Base-by-base conservation (phyloP, 2,329 filamentous ascomycete species). In the Tolypocladium tropicale region DNA sequence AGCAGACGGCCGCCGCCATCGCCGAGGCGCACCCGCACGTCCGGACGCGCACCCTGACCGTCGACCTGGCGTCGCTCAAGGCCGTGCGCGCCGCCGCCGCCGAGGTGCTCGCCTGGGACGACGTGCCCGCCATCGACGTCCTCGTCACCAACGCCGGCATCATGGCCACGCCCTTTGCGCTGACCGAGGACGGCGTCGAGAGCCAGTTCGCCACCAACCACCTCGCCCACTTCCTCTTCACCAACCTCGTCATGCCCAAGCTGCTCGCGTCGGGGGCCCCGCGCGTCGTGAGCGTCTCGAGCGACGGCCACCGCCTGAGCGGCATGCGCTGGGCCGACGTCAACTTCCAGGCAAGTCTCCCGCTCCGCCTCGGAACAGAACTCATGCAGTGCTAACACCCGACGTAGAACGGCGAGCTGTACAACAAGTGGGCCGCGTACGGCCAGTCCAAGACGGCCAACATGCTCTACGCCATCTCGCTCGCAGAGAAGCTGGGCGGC, bases 131-230 rank as follows among this genome's bases (percentile, higher is more conserved):
- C 4, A 71, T 72, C 63, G 55, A 63, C 6, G 68, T 77, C 28
- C 55, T 78, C n/a, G 62, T 78, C 58, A 75, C 76, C 61, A 78
- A 73, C 55, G 76, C 76, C 1, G 75, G 67, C 21, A 60, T 78
- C 32, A 76, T 76, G 71, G 69, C 63, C 4, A 56, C 61, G 6
- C 65, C 69, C 28, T 72, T 68, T 53, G 64, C 60, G 5, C 56
- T 68, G 18, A 68, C 66, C 32, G 59, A 62, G 4, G 72, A 76
- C 9, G 75, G 75, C 4, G 64, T 72, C 56, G 75, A 77, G 64
- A 64, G 65, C 54, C 74, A 76, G 56, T 73, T 79, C 52, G 73
- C 68, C 0, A 71, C 70, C 2, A 78, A 77, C 53, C 72, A 79
- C 53, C 53, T 79, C 6, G 72, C 71, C 0, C 77, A 77, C 60